phyloP scores from a whole-genome alignment of 2,329 filamentous ascomycete species.

The Trichocomaceae sp. region DNA sequence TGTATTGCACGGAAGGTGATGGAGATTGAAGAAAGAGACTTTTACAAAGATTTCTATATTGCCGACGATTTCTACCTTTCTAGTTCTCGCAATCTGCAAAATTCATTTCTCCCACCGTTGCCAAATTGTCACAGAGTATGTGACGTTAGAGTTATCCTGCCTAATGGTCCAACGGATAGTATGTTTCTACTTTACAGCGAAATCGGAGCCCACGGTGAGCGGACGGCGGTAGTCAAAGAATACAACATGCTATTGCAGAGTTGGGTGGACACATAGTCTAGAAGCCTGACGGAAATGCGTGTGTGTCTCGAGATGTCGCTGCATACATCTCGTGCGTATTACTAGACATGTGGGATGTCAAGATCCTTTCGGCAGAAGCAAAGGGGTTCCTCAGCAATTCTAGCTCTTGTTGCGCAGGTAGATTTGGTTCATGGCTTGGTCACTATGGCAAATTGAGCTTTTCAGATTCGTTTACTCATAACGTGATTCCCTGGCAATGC shows the following conservation, averaged over 20 bases:
- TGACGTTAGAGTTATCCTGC: background rate
- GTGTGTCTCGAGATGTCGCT: too few relatives aligned
- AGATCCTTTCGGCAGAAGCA: too few relatives aligned
- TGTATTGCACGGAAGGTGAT: slow-evolving; percentile 2
- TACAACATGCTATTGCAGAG: background rate
- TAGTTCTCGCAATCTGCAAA: background rate
- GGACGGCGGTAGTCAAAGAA: background rate
- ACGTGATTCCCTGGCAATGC: too few relatives aligned
- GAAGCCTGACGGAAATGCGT: background rate
- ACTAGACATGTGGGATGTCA: too few relatives aligned
- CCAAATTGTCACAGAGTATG: background rate
- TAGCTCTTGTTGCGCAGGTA: too few relatives aligned
- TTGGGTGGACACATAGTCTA: background rate
- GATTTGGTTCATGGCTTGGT: too few relatives aligned
- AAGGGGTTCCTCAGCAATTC: too few relatives aligned
- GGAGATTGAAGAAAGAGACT: slow-evolving; percentile 2
- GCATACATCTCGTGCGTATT: too few relatives aligned
- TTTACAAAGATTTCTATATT: background rate
- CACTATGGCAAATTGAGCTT: too few relatives aligned
- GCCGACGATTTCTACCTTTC: background rate
- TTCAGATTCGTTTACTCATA: too few relatives aligned
- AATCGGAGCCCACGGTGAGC: background rate
- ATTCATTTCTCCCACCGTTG: background rate
- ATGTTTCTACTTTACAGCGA: background rate
- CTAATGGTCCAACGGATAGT: background rate